A percentile compares a stretch with the other conserved stretches of the same genome.
phyloP scores from a whole-genome alignment of 2,329 filamentous ascomycete species.

The Phaeophleospora eucalypticola region DNA sequence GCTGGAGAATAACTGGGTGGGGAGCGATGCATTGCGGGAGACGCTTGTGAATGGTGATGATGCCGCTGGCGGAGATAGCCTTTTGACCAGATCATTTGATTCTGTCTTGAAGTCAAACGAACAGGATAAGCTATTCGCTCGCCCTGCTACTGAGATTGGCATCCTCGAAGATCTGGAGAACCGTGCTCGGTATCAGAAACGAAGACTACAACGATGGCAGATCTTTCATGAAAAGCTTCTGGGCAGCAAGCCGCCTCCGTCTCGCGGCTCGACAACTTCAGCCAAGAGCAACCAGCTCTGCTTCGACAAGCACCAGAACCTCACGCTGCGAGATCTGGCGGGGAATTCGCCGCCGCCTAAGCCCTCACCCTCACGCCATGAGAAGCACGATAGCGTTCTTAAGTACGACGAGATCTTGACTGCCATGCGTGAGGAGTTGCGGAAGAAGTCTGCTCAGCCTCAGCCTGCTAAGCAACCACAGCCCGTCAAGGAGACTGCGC shows the following conservation, averaged over 20 bases:
- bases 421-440: constrained; percentile 33
- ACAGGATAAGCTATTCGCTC: constrained; percentile 34
- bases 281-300: constrained; percentile 13
- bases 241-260: constrained; percentile 11
- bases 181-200: constrained; percentile 62
- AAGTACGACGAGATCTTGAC: constrained; percentile 33
- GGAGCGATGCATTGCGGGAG: constrained; percentile 69
- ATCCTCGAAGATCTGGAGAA: constrained; percentile 68
- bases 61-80: constrained; percentile 52
- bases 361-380: constrained; percentile 11
- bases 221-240: constrained; percentile 51
- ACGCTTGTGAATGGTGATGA: constrained; percentile 65
- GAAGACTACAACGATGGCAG: constrained; percentile 69
- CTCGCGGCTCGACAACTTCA: constrained; percentile 8
- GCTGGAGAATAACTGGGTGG: constrained; percentile 72
- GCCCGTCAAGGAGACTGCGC: too few relatives aligned
- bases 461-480: not conserved
- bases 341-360: constrained; percentile 10
- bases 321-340: constrained; percentile 26
- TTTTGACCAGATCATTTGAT: constrained; percentile 63
- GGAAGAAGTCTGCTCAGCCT: constrained; percentile 18
- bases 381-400: constrained; percentile 14
- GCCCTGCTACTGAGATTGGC: constrained; percentile 49
- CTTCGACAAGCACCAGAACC: constrained; percentile 29
- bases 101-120: constrained; percentile 66